Percentiles rank a stretch among this genome's conserved stretches.
phyloP scores from a whole-genome alignment of 2,329 filamentous ascomycete species.

The Pyrenochaeta sp. region DNA sequence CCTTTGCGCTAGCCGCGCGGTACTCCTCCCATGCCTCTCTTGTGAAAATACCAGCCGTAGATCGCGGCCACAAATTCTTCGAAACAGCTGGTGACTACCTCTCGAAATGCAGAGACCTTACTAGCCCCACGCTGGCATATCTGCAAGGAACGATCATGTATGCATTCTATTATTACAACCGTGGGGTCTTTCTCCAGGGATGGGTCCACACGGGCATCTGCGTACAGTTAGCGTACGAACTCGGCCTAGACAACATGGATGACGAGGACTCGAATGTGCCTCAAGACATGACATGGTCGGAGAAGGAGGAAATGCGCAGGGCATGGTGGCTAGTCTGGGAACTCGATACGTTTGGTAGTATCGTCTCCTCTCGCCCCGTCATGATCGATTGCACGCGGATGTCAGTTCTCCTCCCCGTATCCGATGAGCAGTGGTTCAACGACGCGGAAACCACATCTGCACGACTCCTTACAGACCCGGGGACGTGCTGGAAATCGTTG shows the following conservation, averaged over 20 bases:
- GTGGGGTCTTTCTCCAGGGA: slow-evolving; percentile 1
- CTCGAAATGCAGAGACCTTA: slow-evolving; percentile 1
- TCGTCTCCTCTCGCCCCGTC: neutral
- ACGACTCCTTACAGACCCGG: neutral
- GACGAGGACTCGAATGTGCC: neutral
- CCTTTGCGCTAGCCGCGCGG: slow-evolving; percentile 1
- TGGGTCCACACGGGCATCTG: slow-evolving; percentile 4
- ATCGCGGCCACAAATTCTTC: slow-evolving; percentile 1
- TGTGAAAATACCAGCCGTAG: neutral
- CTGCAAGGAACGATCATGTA: slow-evolving; percentile 3
- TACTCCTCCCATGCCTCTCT: neutral
- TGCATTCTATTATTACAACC: slow-evolving; percentile 5
- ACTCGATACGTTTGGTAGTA: slow-evolving; percentile 3
- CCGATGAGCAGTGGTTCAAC: slow-evolving; percentile 4
- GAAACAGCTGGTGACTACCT: slow-evolving; percentile 2
- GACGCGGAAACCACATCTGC: neutral
- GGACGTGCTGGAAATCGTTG: slow-evolving; percentile 1
- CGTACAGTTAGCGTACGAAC: slow-evolving; percentile 3
- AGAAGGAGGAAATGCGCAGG: slow-evolving; percentile 3
- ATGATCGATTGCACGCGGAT: slow-evolving; percentile 1
- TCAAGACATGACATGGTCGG: slow-evolving; percentile 2
- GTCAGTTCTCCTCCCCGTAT: neutral
- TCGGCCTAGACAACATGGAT: slow-evolving; percentile 3
- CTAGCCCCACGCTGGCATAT: slow-evolving; percentile 4
- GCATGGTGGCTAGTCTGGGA: slow-evolving; percentile 6